Base-by-base conservation (phyloP, 768 basidiomycete species). In the Dendrothele bispora region DNA sequence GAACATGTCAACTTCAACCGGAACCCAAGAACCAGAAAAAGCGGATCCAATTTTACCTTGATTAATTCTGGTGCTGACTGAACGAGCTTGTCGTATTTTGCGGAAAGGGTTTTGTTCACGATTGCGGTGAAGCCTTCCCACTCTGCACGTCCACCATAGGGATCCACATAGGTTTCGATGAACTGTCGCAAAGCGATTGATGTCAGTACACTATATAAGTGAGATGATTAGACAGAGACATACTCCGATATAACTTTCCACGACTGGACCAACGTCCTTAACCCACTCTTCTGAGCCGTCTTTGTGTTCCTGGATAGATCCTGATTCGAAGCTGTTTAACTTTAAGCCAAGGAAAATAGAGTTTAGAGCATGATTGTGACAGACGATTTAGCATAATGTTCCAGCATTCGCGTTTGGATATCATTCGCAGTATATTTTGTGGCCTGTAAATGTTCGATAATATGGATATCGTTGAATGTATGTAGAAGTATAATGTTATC, bases 61-160 rank as follows among this genome's bases (percentile, higher is more conserved):
- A 94, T 86, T 21, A 91, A 72, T 45, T 84, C 77, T 1, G 89
- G 83, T n/a, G 91, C 92, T 25, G 75, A 64, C 43, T 84, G 72
- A 20, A 94, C 91, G 20, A 94, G 74, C 14, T 61, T 74, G 52
- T 88, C 86, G 55, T 91, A 94, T 67, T 90, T 92, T 7, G 82
- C 83, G 57, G 86, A 88, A 37, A 92, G 75, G 49, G 79, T 70
- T 65, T 94, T 93, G 74, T 94, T 81, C 38, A 93, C 90, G 52
- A 92, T 87, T 5, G 90, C 91, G 27, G 90, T 90, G 62, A 93
- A 93, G 25, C 88, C 88, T 79, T 94, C 91, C 91, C 91, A 94
- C 63, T 94, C 92, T 0, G 92, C 92, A 42, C 92, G 82, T n/a
- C 80, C 86, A 28, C 91, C 92, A 50, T 89, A 92, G 6, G 92